Base-by-base conservation (phyloP, 495 filamentous ascomycete genomes). In the Ramalina intermedia region DNA sequence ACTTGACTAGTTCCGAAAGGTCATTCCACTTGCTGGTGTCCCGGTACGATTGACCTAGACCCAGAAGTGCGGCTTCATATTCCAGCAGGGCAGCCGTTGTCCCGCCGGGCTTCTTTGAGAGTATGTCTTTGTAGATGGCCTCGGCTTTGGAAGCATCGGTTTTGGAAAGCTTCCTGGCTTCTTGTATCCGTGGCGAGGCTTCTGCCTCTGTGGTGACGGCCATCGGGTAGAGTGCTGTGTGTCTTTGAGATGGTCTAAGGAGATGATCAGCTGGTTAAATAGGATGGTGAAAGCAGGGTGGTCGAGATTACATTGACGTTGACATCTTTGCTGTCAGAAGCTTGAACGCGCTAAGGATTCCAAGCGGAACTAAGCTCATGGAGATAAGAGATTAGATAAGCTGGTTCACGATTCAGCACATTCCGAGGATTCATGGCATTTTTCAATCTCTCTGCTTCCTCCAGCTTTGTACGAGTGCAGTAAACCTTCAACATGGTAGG, bases 1-100 rank as follows among this genome's bases (percentile, higher is more conserved):
- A 82, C 55, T 81, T 87, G 55, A 99, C 84, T 57, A 99, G 77
- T 53, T 87, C 84, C 43, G 91, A 86, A 43, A 99, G 84, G 63
- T 91, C 88, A 57, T 89, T 66, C 56, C 84, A 69, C 67, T 87
- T 86, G 68, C 85, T 88, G 61, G 83, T 78, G 71, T 96, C 87
- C 51, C 88, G 81, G 62, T 95, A 91, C 53, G 95, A 69, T 76
- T 94, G 82, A 52, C 91, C 91, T 64, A 99, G 66, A 41, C 80
- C 84, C 61, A 96, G 72, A 54, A 94, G 58, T 11, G 87, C 85
- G 14, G 72, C 65, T 68, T 98, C 91, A 59, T 94, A 96, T 59
- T 94, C 86, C 63, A 79, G 80, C 53, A 90, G 74, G 35, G 86
- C 87, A 11, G 80, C 78, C 63, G 96, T 90, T 43, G 78, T 88